A percentile compares a stretch with the other conserved stretches of the same genome.
phyloP scores from a whole-genome alignment of 169 alveolate species.

The Eimeria acervulina region DNA sequence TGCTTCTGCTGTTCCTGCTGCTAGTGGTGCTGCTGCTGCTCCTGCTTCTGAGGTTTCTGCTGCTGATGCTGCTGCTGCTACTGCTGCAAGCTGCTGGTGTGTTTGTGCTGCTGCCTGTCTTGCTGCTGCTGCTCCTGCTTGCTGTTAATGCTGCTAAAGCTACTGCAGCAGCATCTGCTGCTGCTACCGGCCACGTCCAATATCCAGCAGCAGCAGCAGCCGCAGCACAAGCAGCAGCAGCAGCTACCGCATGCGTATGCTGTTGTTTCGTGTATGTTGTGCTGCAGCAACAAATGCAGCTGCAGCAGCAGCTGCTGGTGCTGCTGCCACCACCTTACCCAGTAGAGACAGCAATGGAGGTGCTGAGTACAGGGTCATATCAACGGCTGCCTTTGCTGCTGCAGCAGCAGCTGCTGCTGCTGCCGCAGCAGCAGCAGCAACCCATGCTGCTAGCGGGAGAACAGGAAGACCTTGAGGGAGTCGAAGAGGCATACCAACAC shows the following conservation, averaged over 20 bases:
- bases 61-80: not conserved
- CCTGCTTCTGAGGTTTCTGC: not conserved
- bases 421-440: constrained; percentile 69
- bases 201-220: constrained; percentile 1
- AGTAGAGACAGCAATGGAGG: constrained; percentile 51
- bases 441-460: not conserved
- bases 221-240: too few species aligned
- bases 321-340: constrained; percentile 72
- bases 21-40: not conserved
- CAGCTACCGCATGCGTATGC: constrained; percentile 12
- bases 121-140: not conserved
- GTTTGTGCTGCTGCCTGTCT: not conserved
- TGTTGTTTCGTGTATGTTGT: not conserved
- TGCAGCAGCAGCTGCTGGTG: constrained; percentile 52
- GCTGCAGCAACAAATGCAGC: constrained; percentile 78
- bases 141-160: not conserved
- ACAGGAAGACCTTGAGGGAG: constrained; percentile 12
- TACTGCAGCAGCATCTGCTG: not conserved
- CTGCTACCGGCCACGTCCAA: not conserved
- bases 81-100: not conserved
- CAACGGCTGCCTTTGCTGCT: constrained; percentile 68
- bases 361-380: constrained; percentile 55
- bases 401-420: constrained; percentile 67
- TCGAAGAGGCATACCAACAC: constrained; percentile 6
- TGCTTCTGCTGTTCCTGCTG: not conserved